Evolutionary conservation across 1,284 basidiomycete genomes (phyloP).

Genomic region (Ganoderma leucocontextum): DNA sequence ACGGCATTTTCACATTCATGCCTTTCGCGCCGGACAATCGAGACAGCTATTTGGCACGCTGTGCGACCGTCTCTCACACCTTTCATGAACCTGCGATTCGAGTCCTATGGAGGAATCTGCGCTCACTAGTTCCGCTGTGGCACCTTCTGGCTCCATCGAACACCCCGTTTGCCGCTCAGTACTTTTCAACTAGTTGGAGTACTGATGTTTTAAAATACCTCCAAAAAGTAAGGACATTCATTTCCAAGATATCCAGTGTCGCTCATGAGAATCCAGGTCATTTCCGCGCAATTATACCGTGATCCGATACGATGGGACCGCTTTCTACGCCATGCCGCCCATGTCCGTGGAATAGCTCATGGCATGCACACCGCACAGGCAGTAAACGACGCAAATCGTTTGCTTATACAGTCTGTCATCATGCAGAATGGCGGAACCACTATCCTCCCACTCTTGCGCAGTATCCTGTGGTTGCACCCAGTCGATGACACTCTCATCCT

Average conservation of each 20-base stretch:
- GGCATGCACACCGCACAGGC: no score
- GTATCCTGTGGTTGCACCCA: neutral
- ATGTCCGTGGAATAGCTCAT: neutral
- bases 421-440: neutral
- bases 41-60: neutral
- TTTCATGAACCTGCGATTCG: conserved; percentile 1
- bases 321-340: neutral
- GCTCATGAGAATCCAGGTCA: neutral
- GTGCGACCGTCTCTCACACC: neutral
- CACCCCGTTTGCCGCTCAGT: neutral
- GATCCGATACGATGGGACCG: conserved; percentile 1
- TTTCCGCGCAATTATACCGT: neutral
- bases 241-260: neutral
- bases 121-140: conserved; percentile 1
- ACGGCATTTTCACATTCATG: neutral
- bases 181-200: neutral
- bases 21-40: no score
- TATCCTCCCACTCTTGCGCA: neutral
- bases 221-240: neutral
- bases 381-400: neutral
- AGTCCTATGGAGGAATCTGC: conserved; percentile 5
- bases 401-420: neutral
- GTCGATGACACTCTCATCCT: neutral
- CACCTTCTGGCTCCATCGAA: conserved; percentile 2
- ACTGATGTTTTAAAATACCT: neutral